Evolutionary conservation across 2,329 filamentous ascomycete species (phyloP).

Genomic region (Sarocladium oryzae): DNA sequence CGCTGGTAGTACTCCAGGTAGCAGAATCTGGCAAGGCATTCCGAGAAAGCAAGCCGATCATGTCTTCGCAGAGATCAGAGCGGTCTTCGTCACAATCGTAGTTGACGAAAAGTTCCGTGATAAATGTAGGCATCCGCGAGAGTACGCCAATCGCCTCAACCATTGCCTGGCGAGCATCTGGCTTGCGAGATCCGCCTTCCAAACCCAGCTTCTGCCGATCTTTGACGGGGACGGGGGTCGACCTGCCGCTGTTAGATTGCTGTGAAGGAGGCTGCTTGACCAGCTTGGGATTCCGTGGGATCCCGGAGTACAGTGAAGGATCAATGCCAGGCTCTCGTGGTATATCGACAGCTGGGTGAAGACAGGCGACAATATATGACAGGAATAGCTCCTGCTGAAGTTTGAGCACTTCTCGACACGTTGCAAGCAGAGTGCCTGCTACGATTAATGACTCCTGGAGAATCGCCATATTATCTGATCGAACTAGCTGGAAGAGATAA

Average conservation of each 20-base stretch:
- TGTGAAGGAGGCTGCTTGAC: slow-evolving; percentile 60
- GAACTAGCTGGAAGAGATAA: slow-evolving; percentile 90
- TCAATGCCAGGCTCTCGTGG: slow-evolving; percentile 86
- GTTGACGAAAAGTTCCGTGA: slow-evolving; percentile 94
- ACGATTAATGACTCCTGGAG: slow-evolving; percentile 89
- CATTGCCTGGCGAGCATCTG: slow-evolving; percentile 96
- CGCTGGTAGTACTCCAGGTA: slow-evolving; percentile 98
- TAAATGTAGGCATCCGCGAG: slow-evolving; percentile 86
- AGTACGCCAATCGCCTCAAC: slow-evolving; percentile 92
- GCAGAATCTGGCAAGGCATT: slow-evolving; percentile 96
- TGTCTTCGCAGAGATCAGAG: slow-evolving; percentile 87
- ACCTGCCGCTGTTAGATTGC: slow-evolving; percentile 69
- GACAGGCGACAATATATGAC: slow-evolving; percentile 86
- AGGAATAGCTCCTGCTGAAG: slow-evolving; percentile 94
- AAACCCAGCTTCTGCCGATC: slow-evolving; percentile 89
- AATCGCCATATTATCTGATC: slow-evolving; percentile 93
- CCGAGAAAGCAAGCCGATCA: slow-evolving; percentile 84
- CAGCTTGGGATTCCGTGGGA: slow-evolving; percentile 83
- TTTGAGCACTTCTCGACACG: slow-evolving; percentile 84
- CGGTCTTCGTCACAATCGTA: slow-evolving; percentile 95
- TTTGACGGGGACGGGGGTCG: slow-evolving; percentile 85
- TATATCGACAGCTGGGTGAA: slow-evolving; percentile 92
- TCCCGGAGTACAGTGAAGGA: slow-evolving; percentile 83
- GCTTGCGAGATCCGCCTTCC: slow-evolving; percentile 85
- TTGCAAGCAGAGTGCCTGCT: slow-evolving; percentile 82